Conservation (phyloP, 164 flowering plant genomes). For the Liquidambar formosana region DNA sequence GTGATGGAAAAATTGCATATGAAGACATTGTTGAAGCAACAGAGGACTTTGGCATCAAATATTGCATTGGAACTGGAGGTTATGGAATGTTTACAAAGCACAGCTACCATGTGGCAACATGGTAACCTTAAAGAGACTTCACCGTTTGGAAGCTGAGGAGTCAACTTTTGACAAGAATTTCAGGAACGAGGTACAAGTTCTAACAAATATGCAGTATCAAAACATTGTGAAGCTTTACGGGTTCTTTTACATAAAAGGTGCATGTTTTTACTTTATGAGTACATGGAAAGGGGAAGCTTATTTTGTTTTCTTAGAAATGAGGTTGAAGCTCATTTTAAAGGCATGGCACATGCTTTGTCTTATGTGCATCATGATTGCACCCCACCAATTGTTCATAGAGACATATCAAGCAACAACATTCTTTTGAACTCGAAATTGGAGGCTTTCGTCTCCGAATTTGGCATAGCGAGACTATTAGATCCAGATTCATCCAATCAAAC, state of each 20-base stretch:
- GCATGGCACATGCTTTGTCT: slow-evolving; percentile 12
- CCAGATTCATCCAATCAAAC: too few species aligned
- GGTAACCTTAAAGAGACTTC: slow-evolving; percentile 4
- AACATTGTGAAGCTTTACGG: slow-evolving; percentile 15
- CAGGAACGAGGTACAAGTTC: slow-evolving; percentile 2
- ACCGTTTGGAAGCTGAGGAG: slow-evolving; percentile 1
- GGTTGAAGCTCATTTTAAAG: slow-evolving; percentile 10
- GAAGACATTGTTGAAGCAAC: slow-evolving; percentile 23
- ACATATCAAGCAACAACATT: slow-evolving; percentile 19
- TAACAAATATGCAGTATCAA: slow-evolving; percentile 1
- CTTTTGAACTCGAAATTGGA: slow-evolving; percentile 10
- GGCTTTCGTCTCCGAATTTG: slow-evolving; percentile 16
- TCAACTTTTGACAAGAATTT: background rate
- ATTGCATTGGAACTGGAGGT: slow-evolving; percentile 27
- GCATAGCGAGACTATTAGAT: too few species aligned
- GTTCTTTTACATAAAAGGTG: slow-evolving; percentile 5
- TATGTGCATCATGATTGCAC: slow-evolving; percentile 14
- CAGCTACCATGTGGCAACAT: slow-evolving; percentile 5
- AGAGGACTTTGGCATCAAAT: slow-evolving; percentile 16
- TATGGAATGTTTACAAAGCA: slow-evolving; percentile 14
- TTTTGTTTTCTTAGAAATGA: slow-evolving; percentile 5
- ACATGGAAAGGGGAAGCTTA: slow-evolving; percentile 21
- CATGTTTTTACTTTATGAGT: slow-evolving; percentile 21
- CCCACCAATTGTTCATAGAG: slow-evolving; percentile 20
- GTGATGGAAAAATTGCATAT: slow-evolving; percentile 15